A percentile compares a stretch with the other conserved stretches of the same genome.
Conservation (phyloP, 2,329 filamentous ascomycete species). For the Ploettnerulaceae sp. region DNA sequence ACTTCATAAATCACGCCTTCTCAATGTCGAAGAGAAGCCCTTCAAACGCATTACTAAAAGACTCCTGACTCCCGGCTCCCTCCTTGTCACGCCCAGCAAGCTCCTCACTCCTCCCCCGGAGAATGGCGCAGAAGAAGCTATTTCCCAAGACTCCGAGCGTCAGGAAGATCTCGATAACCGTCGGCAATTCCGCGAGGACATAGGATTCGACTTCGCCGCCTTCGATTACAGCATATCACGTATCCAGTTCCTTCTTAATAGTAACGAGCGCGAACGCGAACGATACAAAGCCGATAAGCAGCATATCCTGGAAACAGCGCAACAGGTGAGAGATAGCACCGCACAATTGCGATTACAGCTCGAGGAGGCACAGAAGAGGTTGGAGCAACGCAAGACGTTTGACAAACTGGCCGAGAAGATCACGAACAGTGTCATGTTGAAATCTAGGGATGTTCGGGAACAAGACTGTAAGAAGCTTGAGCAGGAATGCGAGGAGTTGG, state of each 20-base stretch:
- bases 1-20: slow-evolving; percentile 79
- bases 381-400: slow-evolving; percentile 77
- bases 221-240: slow-evolving; percentile 84
- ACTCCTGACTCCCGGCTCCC: slow-evolving; percentile 63
- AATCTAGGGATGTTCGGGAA: slow-evolving; percentile 78
- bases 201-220: slow-evolving; percentile 81
- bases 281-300: slow-evolving; percentile 78
- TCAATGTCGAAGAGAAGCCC: slow-evolving; percentile 87
- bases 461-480: slow-evolving; percentile 75
- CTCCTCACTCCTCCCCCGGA: slow-evolving; percentile 66
- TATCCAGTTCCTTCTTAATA: slow-evolving; percentile 79
- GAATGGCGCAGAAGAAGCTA: slow-evolving; percentile 38
- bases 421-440: slow-evolving; percentile 71
- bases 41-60: slow-evolving; percentile 86
- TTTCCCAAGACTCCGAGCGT: slow-evolving; percentile 40
- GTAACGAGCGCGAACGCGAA: slow-evolving; percentile 77
- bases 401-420: slow-evolving; percentile 87
- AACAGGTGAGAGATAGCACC: slow-evolving; percentile 72
- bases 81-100: slow-evolving; percentile 52
- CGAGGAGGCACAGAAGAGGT: slow-evolving; percentile 67
- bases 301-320: slow-evolving; percentile 72
- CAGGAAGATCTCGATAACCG: slow-evolving; percentile 51
- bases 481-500: slow-evolving; percentile 81
- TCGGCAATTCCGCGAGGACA: slow-evolving; percentile 72
- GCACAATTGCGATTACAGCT: slow-evolving; percentile 67